Base-by-base conservation (phyloP, 257 asterid species). In the Solanum clarkiae region DNA sequence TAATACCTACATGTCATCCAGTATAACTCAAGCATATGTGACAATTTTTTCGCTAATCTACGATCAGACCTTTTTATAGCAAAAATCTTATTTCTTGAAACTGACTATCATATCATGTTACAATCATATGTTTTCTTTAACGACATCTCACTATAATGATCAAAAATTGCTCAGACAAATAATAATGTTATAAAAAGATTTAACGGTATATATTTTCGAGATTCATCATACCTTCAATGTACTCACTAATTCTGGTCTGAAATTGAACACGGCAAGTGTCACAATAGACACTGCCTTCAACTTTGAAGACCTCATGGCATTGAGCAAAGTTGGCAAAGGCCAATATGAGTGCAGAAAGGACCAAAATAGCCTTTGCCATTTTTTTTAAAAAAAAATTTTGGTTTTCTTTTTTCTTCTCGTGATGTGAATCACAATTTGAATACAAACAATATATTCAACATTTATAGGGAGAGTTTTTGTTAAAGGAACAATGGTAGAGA, bases 221-320 rank as follows among this genome's bases (percentile, higher is more conserved):
- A 68, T 18, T 71, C 65, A 10, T 53, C 65, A 10, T 53, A 79
- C 83, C 83, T 79, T 79, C 83, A 20, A 79, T 79, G 63, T 54
- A 17, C 18, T 79, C 83, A 60, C 83, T 79, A 2, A 70, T 26
- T 54, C 11, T 54, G 82, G 83, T 71, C 47, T 40, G 16, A 40
- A 84, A 84, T 49, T 75, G 62, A 29, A 72, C 74, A 9, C 82
- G 57, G 55, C 86, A 84, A 40, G 86, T 80, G 44, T 84, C 86
- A 51, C 86, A 84, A 71, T 72, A 84, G 65, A 84, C 82, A n/a
- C 44, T 17, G 16, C 86, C 86, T 71, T 84, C 68, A 15, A 84
- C 84, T 22, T 56, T 57, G 84, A 84, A 22, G 66, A 11, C 7
- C 6, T 65, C 59, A 14, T 72, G 72, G 47, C 75, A 44, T 45